These are phyloP conservation scores for Raphanus raphanistrum DNA, from an alignment of 345 rosid genomes.

Conservation along the genomic window DNA sequence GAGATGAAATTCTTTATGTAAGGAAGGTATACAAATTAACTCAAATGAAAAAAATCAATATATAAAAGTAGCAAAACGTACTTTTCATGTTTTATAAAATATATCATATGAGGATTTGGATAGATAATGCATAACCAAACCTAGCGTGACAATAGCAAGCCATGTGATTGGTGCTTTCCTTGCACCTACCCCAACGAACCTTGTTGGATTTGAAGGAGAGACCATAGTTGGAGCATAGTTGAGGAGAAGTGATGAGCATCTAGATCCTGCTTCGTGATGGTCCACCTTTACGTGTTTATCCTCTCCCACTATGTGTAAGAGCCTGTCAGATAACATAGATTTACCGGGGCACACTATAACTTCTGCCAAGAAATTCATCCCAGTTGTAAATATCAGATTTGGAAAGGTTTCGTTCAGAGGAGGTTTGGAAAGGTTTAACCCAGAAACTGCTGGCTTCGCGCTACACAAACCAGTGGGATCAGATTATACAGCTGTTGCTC, in stretches of 20 bases:
- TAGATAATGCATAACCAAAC: not conserved
- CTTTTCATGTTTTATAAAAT: not conserved
- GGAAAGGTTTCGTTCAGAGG: too few species aligned
- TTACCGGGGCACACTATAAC: not conserved
- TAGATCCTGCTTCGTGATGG: not conserved
- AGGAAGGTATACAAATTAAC: not conserved
- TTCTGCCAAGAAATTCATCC: not conserved
- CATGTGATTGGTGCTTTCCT: not conserved
- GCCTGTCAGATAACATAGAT: not conserved
- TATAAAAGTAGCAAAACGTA: not conserved
- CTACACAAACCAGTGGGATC: too few species aligned
- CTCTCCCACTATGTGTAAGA: not conserved
- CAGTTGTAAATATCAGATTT: not conserved
- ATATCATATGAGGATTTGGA: not conserved
- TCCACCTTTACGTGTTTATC: not conserved
- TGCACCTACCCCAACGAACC: not conserved
- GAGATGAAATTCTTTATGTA: not conserved
- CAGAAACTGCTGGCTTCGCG: too few species aligned
- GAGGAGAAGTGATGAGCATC: not conserved
- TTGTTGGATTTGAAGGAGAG: not conserved
- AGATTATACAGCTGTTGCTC: too few species aligned
- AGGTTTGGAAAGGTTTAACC: too few species aligned
- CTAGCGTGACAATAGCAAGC: not conserved
- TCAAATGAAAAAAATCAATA: not conserved
- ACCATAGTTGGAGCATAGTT: not conserved